Evolutionary conservation across 2,329 filamentous ascomycete genomes (phyloP), one percentile per base, ranked within the genome.

Genomic region (Fusarium duplospermum): DNA sequence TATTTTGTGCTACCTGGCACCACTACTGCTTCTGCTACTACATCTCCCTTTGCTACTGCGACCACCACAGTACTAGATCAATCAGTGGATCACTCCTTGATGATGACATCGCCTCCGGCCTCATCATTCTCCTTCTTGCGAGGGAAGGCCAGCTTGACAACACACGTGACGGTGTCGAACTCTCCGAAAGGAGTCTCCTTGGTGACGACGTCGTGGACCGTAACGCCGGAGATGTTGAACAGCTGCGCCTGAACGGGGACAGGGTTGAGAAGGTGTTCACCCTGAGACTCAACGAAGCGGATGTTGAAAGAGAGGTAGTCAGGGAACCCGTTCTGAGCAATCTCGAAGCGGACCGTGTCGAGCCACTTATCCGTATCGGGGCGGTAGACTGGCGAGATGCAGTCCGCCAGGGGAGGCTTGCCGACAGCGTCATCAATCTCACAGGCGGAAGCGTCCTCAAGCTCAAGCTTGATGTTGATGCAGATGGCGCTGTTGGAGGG

Each of bases 311-410:
- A 72, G 31, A 77, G 52, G n/a, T 59, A 64, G 59, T 69, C 35
- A 2, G 57, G 42, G 16, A 62, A 57, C 7, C 58, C 54, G 11
- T 57, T 42, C 61, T 78, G 74, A 2, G 31, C 29, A 47, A 78
- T 61, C 14, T 73, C 64, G 18, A 78, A 35, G 16, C 76, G 74
- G 8, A 75, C 50, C 2, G 74, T 69, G 50, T 78, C 76, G 47
- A 75, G 38, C 56, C 62, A 65, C 11, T 66, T 61, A 3, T 62
- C n/a, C 27, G 20, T 20, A 11, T 13, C 18, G 5, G 61, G 45
- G 9, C 60, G 54, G 14, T 60, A 33, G 36, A 24, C 16, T 10
- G 38, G 47, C 14, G 31, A 31, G n/a, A 62, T n/a, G 14, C 50
- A 42, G 10, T 42, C 33, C 3, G 45, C 58, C 7, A 7, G 14